Conservation (phyloP, 768 basidiomycete species). For the Pulveroboletus sp. region DNA sequence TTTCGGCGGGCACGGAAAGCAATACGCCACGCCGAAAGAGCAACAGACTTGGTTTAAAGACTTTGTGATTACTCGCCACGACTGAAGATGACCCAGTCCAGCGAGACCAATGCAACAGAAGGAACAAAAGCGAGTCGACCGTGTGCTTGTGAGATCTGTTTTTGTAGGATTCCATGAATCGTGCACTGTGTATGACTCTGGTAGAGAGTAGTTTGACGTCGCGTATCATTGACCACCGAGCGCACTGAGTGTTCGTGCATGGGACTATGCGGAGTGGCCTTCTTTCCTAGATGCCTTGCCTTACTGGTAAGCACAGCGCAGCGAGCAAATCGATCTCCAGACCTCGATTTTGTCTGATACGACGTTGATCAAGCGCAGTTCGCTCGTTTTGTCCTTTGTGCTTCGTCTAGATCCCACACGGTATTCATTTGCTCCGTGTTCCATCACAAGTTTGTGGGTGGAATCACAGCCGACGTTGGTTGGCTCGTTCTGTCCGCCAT, state of each 20-base stretch:
- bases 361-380: not conserved
- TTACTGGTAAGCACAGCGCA: not conserved
- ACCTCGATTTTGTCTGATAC: not conserved
- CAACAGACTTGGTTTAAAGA: constrained; percentile 77
- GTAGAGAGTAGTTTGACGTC: not conserved
- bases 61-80: constrained; percentile 43
- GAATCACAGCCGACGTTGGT: constrained; percentile 12
- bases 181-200: not conserved
- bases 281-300: not conserved
- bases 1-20: constrained; percentile 67
- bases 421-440: too few species aligned
- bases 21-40: constrained; percentile 67
- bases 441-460: not conserved
- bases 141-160: not conserved
- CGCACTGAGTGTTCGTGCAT: not conserved
- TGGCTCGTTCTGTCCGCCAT: constrained; percentile 3
- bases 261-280: not conserved
- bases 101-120: not conserved
- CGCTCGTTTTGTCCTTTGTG: not conserved
- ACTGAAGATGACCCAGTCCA: not conserved
- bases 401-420: too few species aligned
- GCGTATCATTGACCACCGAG: too few species aligned
- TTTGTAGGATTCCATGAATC: not conserved
- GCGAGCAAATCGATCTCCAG: not conserved
- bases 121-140: not conserved